A percentile compares a stretch with the other conserved stretches of the same genome.
phyloP scores from a whole-genome alignment of 2,329 filamentous ascomycete species.

The Nemania sp. region DNA sequence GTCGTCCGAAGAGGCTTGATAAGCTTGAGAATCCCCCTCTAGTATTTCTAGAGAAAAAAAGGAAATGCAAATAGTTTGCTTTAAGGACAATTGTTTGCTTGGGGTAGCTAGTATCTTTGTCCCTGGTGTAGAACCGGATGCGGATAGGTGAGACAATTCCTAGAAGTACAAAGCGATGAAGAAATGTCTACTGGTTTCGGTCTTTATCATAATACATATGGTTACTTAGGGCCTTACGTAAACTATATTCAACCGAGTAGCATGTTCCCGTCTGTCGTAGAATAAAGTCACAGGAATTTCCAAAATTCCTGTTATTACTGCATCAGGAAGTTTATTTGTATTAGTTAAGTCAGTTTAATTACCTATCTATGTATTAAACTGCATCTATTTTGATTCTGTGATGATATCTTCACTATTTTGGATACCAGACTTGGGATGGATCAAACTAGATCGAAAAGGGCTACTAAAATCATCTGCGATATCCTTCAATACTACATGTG shows the following conservation, averaged over 20 bases:
- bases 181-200: conserved; percentile 10
- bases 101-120: conserved; percentile 10
- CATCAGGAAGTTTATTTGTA: background rate
- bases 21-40: background rate
- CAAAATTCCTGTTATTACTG: background rate
- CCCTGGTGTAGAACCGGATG: conserved; percentile 11
- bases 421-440: too few relatives aligned
- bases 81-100: background rate
- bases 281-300: too few relatives aligned
- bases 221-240: too few relatives aligned
- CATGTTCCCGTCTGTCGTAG: too few relatives aligned
- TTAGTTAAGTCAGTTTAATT: background rate
- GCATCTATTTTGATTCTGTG: too few relatives aligned
- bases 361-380: too few relatives aligned
- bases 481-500: too few relatives aligned
- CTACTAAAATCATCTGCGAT: too few relatives aligned
- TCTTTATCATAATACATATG: background rate
- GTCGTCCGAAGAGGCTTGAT: background rate
- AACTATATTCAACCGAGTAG: too few relatives aligned
- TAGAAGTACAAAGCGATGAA: background rate
- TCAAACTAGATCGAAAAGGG: too few relatives aligned
- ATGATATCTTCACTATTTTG: too few relatives aligned
- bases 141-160: background rate
- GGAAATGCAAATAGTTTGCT: background rate
- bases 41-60: background rate